A percentile compares a stretch with the other conserved stretches of the same genome.
Evolutionary conservation across 2,329 filamentous ascomycete species (phyloP).

Genomic region (Pestalotiopsis sp.): DNA sequence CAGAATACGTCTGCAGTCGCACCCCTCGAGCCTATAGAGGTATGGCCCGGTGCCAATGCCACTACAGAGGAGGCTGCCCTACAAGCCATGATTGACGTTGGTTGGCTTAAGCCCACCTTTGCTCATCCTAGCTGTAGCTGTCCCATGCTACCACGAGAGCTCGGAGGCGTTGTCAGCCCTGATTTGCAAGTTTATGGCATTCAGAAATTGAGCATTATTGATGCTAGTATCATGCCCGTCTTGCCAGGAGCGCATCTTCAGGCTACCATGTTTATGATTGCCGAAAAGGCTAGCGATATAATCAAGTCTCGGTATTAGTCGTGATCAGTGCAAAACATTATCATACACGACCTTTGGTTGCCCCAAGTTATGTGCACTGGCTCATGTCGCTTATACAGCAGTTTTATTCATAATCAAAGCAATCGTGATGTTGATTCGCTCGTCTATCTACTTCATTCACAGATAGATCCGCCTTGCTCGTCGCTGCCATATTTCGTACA

Average conservation of each 20-base stretch:
- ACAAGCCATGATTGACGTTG: slow-evolving; percentile 18
- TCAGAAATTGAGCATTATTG: slow-evolving; percentile 33
- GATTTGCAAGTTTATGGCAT: slow-evolving; percentile 35
- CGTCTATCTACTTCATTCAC: background rate
- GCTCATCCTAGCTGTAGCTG: slow-evolving; percentile 29
- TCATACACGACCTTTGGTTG: background rate
- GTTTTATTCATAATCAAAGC: background rate
- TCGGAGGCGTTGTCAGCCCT: slow-evolving; percentile 35
- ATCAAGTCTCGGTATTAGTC: slow-evolving; percentile 20
- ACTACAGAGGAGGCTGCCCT: slow-evolving; percentile 30
- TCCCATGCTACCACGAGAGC: slow-evolving; percentile 32
- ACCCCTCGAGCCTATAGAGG: slow-evolving; percentile 35
- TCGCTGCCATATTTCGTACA: background rate
- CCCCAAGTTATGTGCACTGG: too few relatives aligned
- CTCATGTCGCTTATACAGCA: too few relatives aligned
- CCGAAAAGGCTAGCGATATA: slow-evolving; percentile 32
- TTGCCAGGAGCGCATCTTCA: slow-evolving; percentile 33
- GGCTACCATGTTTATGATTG: slow-evolving; percentile 28
- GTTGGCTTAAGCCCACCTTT: slow-evolving; percentile 24
- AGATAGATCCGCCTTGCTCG: background rate
- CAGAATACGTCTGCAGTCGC: slow-evolving; percentile 32
- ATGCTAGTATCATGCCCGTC: slow-evolving; percentile 36
- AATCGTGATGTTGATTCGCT: background rate
- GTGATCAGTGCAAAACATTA: background rate
- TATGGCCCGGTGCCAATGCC: slow-evolving; percentile 28